Percentiles rank a stretch among this genome's conserved stretches.
These are phyloP conservation scores for Hirsutella thompsonii DNA, from an alignment of 2,329 filamentous ascomycete species.

Conservation along the genomic window DNA sequence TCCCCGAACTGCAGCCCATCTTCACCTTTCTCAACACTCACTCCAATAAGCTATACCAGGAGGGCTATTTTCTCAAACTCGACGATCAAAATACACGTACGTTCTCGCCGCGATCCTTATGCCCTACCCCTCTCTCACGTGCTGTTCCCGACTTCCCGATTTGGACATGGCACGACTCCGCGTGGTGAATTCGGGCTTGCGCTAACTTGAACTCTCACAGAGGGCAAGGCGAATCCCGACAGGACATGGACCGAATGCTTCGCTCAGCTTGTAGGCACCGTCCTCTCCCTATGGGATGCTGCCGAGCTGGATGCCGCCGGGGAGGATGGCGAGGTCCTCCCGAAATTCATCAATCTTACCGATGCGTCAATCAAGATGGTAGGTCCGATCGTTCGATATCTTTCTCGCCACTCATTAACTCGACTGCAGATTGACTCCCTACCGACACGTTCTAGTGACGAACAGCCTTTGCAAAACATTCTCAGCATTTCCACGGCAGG, in stretches of 20 bases:
- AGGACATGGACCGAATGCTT: constrained; percentile 94
- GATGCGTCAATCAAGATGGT: constrained; percentile 99
- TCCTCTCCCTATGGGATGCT: constrained; percentile 91
- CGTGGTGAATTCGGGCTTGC: neutral
- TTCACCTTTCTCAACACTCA: constrained; percentile 92
- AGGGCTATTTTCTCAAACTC: constrained; percentile 94
- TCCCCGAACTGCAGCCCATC: constrained; percentile 86
- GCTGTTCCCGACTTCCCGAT: neutral
- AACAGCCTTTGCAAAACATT: constrained; percentile 83
- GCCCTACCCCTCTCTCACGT: neutral
- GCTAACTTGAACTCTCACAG: constrained; percentile 28
- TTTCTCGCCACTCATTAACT: neutral
- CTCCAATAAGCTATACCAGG: constrained; percentile 91
- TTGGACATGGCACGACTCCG: no score
- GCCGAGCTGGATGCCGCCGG: constrained; percentile 79
- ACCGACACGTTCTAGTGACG: constrained; percentile 63
- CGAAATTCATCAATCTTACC: constrained; percentile 91
- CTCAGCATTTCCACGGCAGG: constrained; percentile 92
- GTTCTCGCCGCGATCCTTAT: constrained; percentile 20
- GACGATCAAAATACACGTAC: constrained; percentile 87
- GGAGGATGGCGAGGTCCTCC: constrained; percentile 71
- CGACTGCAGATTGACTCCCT: constrained; percentile 65
- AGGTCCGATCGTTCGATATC: constrained; percentile 12
- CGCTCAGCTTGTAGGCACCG: constrained; percentile 88
- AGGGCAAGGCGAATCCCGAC: constrained; percentile 75